Evolutionary conservation across 805 yeast genomes (phyloP), one percentile per base, ranked within the genome.

Genomic region (Helenozyma baotianmanensis): DNA sequence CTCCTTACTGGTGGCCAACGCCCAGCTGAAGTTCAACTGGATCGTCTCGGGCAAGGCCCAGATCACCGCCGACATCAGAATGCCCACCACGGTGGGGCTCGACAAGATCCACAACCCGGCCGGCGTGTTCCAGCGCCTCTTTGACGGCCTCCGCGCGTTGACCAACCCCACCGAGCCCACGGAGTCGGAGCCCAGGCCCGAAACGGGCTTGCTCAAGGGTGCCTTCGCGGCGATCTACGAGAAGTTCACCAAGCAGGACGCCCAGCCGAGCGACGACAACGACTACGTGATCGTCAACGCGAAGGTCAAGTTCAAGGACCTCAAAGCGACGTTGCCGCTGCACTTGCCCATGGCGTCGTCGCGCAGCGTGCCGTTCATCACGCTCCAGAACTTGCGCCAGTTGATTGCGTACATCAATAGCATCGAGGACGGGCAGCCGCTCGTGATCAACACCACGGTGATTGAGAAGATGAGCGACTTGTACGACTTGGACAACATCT

Each of bases 231-330:
- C 71, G 1, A 48, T 66, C 12, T 66, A 64, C 42, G 62, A 64
- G 30, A 67, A 70, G 1, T 66, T 67, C 30, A 40, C 56, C 14
- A 47, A 45, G 15, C 48, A 35, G 23, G 40, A 33, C n/a, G 32
- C 36, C 10, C 32, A 36, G 14, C 30, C 38, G 10, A 30, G 33
- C n/a, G 45, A 35, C 14, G 34, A 36, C 10, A 32, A 54, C 8
- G 66, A 61, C 47, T 84, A 84, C 50, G 76, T 82, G 22, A 76
- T 83, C 18, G 67, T 83, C 37, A 85, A 82, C 51, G 68, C 80
- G 42, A 80, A 75, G 42, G 67, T 83, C 17, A 76, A 75, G 36
- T 78, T 83, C 48, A 68, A 65, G 38, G 82, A 82, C 43, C 54
- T 82, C 38, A 76, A 68, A 41, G 86, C 85, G 1, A 60, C 63